Evolutionary conservation across 306 rosid species (phyloP).

Genomic region (Cicer yamashitae): DNA sequence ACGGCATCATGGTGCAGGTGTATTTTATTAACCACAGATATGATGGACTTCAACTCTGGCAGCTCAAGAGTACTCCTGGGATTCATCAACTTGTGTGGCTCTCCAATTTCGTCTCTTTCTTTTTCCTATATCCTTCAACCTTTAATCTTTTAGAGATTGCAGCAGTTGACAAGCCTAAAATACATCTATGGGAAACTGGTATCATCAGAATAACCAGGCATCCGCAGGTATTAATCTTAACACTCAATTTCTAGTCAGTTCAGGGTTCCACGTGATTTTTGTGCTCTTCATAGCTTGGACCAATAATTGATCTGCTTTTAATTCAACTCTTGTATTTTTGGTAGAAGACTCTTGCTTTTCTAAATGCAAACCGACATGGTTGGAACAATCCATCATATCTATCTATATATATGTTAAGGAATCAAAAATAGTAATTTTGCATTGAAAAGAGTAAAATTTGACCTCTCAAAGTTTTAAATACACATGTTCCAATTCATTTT

Average conservation of each 20-base stretch:
- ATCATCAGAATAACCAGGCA: conserved; percentile 95
- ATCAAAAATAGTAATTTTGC: too few relatives aligned
- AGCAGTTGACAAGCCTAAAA: conserved; percentile 95
- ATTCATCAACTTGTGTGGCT: conserved; percentile 85
- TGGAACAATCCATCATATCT: conserved; percentile 12
- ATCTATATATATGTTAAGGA: background rate
- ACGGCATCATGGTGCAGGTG: conserved; percentile 79
- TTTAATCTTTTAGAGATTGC: conserved; percentile 96
- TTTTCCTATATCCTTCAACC: conserved; percentile 90
- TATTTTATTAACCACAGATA: conserved; percentile 95
- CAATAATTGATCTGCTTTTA: background rate
- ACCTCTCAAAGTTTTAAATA: too few relatives aligned
- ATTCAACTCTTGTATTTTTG: background rate
- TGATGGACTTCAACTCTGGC: conserved; percentile 94
- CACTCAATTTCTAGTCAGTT: conserved; percentile 29
- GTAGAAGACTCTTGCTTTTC: background rate
- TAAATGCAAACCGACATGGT: conserved; percentile 31
- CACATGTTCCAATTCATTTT: too few relatives aligned
- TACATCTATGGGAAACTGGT: conserved; percentile 99
- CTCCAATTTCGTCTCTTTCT: conserved; percentile 77
- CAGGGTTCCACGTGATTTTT: background rate
- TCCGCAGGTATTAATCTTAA: conserved; percentile 73
- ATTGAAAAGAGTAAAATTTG: too few relatives aligned
- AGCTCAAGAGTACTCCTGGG: conserved; percentile 69
- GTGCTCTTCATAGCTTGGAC: background rate